A percentile compares a stretch with the other conserved stretches of the same genome.
These are phyloP conservation scores for Aspergillus uvarum DNA, from an alignment of 2,329 filamentous ascomycete species.

Conservation along the genomic window DNA sequence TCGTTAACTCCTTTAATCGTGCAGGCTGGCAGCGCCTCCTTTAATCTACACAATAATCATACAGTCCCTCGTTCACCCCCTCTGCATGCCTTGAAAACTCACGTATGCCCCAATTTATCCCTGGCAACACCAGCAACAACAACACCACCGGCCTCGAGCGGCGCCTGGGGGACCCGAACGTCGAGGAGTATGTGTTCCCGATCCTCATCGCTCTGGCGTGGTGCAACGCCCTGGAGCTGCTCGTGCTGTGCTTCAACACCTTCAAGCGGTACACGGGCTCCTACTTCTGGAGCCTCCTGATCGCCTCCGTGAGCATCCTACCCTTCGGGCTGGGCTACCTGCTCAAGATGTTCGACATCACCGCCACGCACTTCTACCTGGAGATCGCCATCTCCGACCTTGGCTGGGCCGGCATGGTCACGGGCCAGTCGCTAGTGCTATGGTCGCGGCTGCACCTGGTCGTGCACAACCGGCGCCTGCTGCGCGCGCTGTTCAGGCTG, in stretches of 20 bases:
- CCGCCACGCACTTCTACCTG: conserved; percentile 35
- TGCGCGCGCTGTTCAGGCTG: conserved; percentile 43
- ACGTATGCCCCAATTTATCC: conserved; percentile 15
- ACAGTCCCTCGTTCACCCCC: no score
- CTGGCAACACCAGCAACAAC: conserved; percentile 5
- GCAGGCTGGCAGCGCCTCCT: no score
- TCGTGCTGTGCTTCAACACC: conserved; percentile 48
- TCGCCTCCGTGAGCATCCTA: conserved; percentile 45
- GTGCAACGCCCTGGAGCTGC: conserved; percentile 51
- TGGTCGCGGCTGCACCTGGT: conserved; percentile 52
- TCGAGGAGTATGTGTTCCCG: conserved; percentile 35
- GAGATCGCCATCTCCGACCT: conserved; percentile 40
- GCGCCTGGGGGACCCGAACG: conserved; percentile 1
- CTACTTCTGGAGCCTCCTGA: conserved; percentile 51
- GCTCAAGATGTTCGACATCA: conserved; percentile 44
- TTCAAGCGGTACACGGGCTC: conserved; percentile 48
- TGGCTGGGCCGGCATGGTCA: conserved; percentile 50
- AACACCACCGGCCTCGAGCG: conserved; percentile 7
- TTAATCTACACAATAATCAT: no score
- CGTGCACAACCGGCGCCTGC: conserved; percentile 34
- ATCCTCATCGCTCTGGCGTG: conserved; percentile 44
- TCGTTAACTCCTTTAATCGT: no score
- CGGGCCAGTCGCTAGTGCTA: conserved; percentile 49
- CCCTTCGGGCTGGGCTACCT: conserved; percentile 49
- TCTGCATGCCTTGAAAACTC: not conserved